A percentile compares a stretch with the other conserved stretches of the same genome.
phyloP scores from a whole-genome alignment of 2,329 filamentous ascomycete genomes.

The Fonsecaea pugnacius region DNA sequence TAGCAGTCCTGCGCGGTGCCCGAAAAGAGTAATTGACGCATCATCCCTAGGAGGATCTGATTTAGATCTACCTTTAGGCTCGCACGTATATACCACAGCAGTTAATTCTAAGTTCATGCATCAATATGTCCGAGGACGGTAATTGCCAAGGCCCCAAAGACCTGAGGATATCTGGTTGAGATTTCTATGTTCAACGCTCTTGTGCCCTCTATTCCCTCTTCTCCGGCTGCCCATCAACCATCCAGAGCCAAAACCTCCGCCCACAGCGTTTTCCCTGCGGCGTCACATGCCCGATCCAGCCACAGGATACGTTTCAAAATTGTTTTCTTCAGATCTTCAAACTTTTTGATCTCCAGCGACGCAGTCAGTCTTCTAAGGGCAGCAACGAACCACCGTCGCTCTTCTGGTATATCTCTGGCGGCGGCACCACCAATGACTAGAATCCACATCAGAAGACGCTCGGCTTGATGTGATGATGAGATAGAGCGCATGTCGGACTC shows the following conservation, averaged over 20 bases:
- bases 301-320: conserved; percentile 17
- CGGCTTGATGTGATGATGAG: conserved; percentile 10
- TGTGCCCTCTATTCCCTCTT: neutral
- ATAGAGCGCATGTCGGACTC: conserved; percentile 14
- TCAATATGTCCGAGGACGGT: neutral
- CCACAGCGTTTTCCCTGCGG: conserved; percentile 13
- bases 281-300: conserved; percentile 19
- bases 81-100: neutral
- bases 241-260: conserved; percentile 7
- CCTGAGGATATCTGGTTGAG: neutral
- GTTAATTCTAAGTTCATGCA: neutral
- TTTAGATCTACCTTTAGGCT: neutral
- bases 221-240: neutral
- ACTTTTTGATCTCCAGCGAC: conserved; percentile 2
- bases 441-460: conserved; percentile 15
- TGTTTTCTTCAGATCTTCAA: conserved; percentile 12
- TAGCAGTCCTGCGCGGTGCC: neutral
- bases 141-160: neutral
- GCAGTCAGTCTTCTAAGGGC: conserved; percentile 9
- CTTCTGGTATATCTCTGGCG: conserved; percentile 12
- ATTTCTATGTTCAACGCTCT: neutral
- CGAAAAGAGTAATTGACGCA: neutral
- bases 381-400: conserved; percentile 17
- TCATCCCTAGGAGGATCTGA: neutral
- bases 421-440: conserved; percentile 12